Evolutionary conservation across 1,284 basidiomycete species (phyloP).

Genomic region (Lentinula novae-zelandiae): DNA sequence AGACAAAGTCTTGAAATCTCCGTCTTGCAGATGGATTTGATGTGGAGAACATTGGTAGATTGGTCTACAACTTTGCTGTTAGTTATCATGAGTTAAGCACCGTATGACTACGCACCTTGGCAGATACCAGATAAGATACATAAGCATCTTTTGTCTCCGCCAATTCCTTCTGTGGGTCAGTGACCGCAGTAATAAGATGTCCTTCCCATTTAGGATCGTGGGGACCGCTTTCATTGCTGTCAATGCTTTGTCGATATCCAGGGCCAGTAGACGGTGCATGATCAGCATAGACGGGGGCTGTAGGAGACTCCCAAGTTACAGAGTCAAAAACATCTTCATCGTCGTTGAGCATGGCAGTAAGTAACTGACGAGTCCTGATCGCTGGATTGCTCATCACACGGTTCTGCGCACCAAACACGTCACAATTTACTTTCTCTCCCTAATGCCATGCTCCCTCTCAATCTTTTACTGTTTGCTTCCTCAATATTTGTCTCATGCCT

Average conservation of each 20-base stretch:
- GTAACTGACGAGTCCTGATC: conserved; percentile 1
- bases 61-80: conserved; percentile 54
- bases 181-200: conserved; percentile 81
- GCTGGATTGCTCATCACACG: background rate
- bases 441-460: conserved; percentile 6
- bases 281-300: conserved; percentile 44
- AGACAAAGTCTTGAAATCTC: conserved; percentile 97
- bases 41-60: conserved; percentile 75
- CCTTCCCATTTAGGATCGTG: conserved; percentile 88
- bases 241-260: conserved; percentile 76
- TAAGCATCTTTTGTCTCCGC: conserved; percentile 96
- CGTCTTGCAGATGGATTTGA: conserved; percentile 73
- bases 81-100: conserved; percentile 9
- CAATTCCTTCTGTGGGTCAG: conserved; percentile 93
- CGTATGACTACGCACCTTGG: conserved; percentile 60
- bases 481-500: conserved; percentile 21
- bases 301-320: conserved; percentile 79
- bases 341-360: conserved; percentile 62
- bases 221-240: conserved; percentile 55
- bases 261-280: conserved; percentile 49
- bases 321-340: conserved; percentile 85
- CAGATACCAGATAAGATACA: conserved; percentile 90
- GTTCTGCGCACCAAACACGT: conserved; percentile 7
- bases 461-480: background rate
- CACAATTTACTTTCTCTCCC: conserved; percentile 10